Percentiles rank a stretch among this genome's conserved stretches.
phyloP scores from a whole-genome alignment of 2,329 filamentous ascomycete genomes.

The Drechslerella coelobrocha region DNA sequence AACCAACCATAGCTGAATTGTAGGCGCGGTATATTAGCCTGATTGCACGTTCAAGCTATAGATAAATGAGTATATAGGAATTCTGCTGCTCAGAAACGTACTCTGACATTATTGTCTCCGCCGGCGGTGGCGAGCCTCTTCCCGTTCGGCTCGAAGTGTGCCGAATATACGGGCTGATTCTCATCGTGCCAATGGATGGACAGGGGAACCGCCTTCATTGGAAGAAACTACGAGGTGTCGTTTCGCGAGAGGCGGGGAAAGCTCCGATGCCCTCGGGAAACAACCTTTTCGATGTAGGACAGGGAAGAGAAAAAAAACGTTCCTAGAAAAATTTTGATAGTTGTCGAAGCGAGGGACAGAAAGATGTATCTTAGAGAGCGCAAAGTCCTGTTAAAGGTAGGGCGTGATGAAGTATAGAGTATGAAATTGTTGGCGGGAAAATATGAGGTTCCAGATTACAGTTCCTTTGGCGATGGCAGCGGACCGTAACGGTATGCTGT shows the following conservation, averaged over 20 bases:
- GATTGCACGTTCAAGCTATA: slow-evolving; percentile 4
- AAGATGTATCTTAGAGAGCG: not conserved
- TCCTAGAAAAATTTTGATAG: not conserved
- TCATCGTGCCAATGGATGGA: slow-evolving; percentile 99
- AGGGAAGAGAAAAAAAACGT: not conserved
- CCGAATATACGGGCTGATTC: slow-evolving; percentile 94
- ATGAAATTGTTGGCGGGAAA: not conserved
- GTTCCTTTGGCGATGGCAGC: slow-evolving; percentile 4
- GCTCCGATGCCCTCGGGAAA: slow-evolving; percentile 31
- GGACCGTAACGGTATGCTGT: no score
- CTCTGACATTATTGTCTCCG: slow-evolving; percentile 94
- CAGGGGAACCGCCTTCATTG: slow-evolving; percentile 94
- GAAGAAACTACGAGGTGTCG: slow-evolving; percentile 51
- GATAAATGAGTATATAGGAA: slow-evolving; percentile 3
- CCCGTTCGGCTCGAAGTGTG: slow-evolving; percentile 91
- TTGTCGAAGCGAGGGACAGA: not conserved
- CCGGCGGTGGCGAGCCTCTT: slow-evolving; percentile 92
- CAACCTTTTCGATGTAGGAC: not conserved
- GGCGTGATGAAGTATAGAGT: not conserved
- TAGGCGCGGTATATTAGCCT: slow-evolving; percentile 11
- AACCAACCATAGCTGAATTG: slow-evolving; percentile 81
- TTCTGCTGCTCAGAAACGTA: slow-evolving; percentile 61
- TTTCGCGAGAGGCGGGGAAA: slow-evolving; percentile 45
- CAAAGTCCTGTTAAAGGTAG: not conserved
- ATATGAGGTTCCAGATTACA: not conserved